A percentile compares a stretch with the other conserved stretches of the same genome.
Evolutionary conservation across 75 land plant species (phyloP).

Genomic region (Larix kaempferi): DNA sequence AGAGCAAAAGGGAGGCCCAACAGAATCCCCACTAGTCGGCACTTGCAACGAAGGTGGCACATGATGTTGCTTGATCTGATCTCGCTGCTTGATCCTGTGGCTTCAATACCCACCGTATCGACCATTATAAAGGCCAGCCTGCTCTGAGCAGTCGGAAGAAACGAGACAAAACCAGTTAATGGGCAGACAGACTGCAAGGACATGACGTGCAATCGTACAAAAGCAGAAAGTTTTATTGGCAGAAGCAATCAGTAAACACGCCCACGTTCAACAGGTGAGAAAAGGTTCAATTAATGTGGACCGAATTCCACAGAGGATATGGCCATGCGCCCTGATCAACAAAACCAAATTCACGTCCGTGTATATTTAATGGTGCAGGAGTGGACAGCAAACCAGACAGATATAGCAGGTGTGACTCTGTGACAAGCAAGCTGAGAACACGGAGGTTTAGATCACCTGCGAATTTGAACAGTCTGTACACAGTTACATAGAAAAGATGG

Average conservation of each 20-base stretch:
- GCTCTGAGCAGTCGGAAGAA: background rate
- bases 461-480: background rate
- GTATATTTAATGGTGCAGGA: background rate
- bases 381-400: background rate
- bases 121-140: background rate
- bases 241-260: background rate
- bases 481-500: background rate
- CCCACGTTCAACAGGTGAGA: no score
- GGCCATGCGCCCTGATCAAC: no score
- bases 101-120: background rate
- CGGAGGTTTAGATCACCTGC: background rate
- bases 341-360: background rate
- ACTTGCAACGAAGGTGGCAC: constrained; percentile 2
- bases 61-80: background rate
- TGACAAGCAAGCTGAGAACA: background rate
- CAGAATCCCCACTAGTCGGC: constrained; percentile 35
- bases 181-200: background rate
- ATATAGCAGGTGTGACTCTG: background rate
- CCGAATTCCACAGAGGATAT: no score
- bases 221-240: background rate
- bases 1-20: constrained; percentile 33
- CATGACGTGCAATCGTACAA: background rate
- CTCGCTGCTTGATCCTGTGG: background rate
- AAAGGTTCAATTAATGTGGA: no score
- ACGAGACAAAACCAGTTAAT: background rate